A percentile compares a stretch with the other conserved stretches of the same genome.
phyloP scores from a whole-genome alignment of 2,329 filamentous ascomycete species.

The Verticillium zaregamsianum region DNA sequence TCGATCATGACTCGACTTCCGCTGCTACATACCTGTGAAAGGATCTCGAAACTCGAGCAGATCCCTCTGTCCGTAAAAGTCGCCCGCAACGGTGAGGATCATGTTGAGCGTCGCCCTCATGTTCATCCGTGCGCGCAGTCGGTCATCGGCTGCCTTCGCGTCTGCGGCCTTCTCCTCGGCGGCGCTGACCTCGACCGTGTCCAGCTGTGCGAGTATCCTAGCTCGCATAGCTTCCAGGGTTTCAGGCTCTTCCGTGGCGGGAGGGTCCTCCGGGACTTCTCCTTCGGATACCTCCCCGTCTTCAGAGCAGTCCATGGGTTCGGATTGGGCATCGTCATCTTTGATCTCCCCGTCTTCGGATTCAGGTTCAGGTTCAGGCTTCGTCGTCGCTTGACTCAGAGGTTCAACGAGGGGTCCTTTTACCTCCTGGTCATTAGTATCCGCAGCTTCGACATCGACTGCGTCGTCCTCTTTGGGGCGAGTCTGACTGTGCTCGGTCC shows the following conservation, averaged over 20 bases:
- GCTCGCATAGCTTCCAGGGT: slow-evolving; percentile 43
- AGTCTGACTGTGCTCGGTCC: neutral
- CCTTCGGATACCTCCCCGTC: slow-evolving; percentile 28
- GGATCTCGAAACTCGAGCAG: slow-evolving; percentile 70
- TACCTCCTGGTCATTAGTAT: neutral
- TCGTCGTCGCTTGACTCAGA: neutral
- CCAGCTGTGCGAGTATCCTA: slow-evolving; percentile 42
- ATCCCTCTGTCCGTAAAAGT: slow-evolving; percentile 86
- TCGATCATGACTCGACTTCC: neutral
- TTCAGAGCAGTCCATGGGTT: slow-evolving; percentile 40
- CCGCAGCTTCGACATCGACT: slow-evolving; percentile 13
- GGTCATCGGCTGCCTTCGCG: slow-evolving; percentile 13
- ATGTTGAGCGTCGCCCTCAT: slow-evolving; percentile 79
- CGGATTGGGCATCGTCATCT: slow-evolving; percentile 18
- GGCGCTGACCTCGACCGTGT: slow-evolving; percentile 22
- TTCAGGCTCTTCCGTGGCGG: slow-evolving; percentile 17
- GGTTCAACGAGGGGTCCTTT: neutral
- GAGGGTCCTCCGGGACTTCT: slow-evolving; percentile 28
- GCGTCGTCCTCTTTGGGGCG: slow-evolving; percentile 12
- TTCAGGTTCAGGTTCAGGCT: neutral
- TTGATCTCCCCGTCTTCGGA: slow-evolving; percentile 20
- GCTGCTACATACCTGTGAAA: slow-evolving; percentile 41
- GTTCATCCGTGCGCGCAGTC: slow-evolving; percentile 38
- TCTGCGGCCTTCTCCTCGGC: slow-evolving; percentile 15
- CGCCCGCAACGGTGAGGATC: slow-evolving; percentile 83